phyloP scores from a whole-genome alignment of 75 land plant species.

The Adiantum capillusveneris region DNA sequence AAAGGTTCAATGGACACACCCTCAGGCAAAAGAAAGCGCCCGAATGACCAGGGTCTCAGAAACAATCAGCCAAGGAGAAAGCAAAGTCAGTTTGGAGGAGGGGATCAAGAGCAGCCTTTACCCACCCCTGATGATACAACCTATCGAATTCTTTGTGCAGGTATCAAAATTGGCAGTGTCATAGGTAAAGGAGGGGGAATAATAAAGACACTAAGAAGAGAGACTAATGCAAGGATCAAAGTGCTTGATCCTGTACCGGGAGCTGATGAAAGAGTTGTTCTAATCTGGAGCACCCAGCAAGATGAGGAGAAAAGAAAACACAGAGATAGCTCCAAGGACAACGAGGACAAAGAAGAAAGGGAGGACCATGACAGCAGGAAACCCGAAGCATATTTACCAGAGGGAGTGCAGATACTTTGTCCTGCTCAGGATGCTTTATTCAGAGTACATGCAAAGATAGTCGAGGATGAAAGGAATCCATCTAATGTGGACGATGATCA shows the following conservation, averaged over 20 bases:
- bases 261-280: constrained; percentile 70
- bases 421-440: constrained; percentile 93
- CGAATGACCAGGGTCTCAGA: background rate
- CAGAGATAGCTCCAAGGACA: background rate
- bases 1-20: background rate
- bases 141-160: constrained; percentile 68
- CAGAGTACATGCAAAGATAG: constrained; percentile 63
- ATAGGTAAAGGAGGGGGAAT: constrained; percentile 80
- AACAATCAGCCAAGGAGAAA: background rate
- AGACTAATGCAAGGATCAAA: constrained; percentile 70
- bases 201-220: constrained; percentile 51
- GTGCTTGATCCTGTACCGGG: constrained; percentile 68
- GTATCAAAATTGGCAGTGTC: constrained; percentile 55
- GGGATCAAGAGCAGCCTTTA: constrained; percentile 4
- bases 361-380: constrained; percentile 1
- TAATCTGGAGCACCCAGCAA: constrained; percentile 24
- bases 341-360: background rate
- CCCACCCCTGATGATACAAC: constrained; percentile 38
- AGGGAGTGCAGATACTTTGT: constrained; percentile 13
- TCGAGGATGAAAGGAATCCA: constrained; percentile 24
- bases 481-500: constrained; percentile 14
- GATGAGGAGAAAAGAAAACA: constrained; percentile 3
- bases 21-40: constrained; percentile 1
- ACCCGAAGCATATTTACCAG: constrained; percentile 7
- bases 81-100: constrained; percentile 10